Evolutionary conservation across 441 rosid species (phyloP), one percentile per base, ranked within the genome.

Genomic region (Pelargonium fulgidum): DNA sequence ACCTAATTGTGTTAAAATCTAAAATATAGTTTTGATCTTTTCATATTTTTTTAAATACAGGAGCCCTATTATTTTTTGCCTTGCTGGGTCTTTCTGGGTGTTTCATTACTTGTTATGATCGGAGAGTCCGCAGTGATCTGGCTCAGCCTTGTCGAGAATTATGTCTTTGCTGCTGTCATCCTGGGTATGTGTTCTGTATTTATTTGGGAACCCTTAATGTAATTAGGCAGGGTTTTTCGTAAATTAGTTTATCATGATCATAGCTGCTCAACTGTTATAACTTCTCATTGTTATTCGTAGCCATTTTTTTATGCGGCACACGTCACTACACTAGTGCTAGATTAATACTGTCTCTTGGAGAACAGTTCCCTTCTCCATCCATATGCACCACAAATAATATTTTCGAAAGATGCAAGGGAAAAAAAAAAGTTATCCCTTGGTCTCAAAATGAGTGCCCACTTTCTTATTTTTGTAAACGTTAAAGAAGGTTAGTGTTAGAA

Each of bases 81-180:
- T 83, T 95, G 82, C 84, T 95, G 92, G 99, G 99, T 69, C 83
- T 95, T 66, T 95, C 98, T 63, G 98, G 99, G 62, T 95, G 99
- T 87, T 87, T 95, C 83, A 92, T 95, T 76, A 95, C 99, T 66
- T 92, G 97, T 82, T 95, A 95, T 71, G 99, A 95, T 76, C 88
- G 96, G 64, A 91, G 99, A 81, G 99, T 95, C 72, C 92, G 98
- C 66, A 92, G 76, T 85, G 99, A 92, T 82, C 83, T 92, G 83
- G 98, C 97, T 68, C 99, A 92, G 79, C 99, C 97, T 65, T 95
- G 97, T 79, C 86, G 97, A 77, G 98, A 95, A 79, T 81, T 95
- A 73, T 95, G 97, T 77, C 95, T 95, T 19, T 92, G 98, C 77
- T 95, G 98, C 89, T 92, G 99, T 81, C 98, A 92, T 66, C 99